phyloP scores from a whole-genome alignment of 1,139 yeast species.

The Yamadazyma siamensis region DNA sequence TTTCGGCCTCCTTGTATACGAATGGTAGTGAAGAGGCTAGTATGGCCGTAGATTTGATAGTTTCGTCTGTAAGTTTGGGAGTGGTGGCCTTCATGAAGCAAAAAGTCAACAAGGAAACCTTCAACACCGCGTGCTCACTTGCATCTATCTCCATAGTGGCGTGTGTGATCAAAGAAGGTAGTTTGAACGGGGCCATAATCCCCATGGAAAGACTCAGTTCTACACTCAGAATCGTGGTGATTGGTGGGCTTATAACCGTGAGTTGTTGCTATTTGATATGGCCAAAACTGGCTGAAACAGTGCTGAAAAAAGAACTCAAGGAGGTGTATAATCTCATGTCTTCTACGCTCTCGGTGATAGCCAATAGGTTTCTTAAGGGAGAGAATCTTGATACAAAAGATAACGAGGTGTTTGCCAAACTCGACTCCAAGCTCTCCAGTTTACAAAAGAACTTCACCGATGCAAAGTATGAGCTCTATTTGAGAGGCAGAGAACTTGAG shows the following conservation, averaged over 20 bases:
- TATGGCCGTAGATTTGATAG: constrained; percentile 53
- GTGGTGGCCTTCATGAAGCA: constrained; percentile 68
- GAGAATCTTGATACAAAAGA: constrained; percentile 41
- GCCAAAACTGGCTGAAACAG: constrained; percentile 58
- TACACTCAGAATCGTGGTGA: constrained; percentile 55
- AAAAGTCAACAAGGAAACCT: constrained; percentile 61
- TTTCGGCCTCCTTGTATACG: constrained; percentile 47
- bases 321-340: constrained; percentile 56
- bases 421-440: constrained; percentile 38
- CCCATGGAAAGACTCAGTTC: constrained; percentile 56
- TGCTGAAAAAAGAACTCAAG: constrained; percentile 46
- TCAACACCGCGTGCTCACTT: constrained; percentile 77
- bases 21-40: constrained; percentile 51
- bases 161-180: constrained; percentile 75
- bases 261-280: constrained; percentile 57
- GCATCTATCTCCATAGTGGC: constrained; percentile 73
- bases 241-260: constrained; percentile 62
- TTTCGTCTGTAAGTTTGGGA: constrained; percentile 59
- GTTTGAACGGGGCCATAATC: constrained; percentile 57
- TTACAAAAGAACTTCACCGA: constrained; percentile 53
- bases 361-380: constrained; percentile 55
- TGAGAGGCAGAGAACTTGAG: constrained; percentile 55
- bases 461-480: constrained; percentile 55
- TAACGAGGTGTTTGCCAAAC: constrained; percentile 28
- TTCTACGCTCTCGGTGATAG: constrained; percentile 44